Percentiles rank a stretch among this genome's conserved stretches.
These are phyloP conservation scores for Paecilomyces fulvus DNA, from an alignment of 2,329 filamentous ascomycete genomes.

Conservation along the genomic window DNA sequence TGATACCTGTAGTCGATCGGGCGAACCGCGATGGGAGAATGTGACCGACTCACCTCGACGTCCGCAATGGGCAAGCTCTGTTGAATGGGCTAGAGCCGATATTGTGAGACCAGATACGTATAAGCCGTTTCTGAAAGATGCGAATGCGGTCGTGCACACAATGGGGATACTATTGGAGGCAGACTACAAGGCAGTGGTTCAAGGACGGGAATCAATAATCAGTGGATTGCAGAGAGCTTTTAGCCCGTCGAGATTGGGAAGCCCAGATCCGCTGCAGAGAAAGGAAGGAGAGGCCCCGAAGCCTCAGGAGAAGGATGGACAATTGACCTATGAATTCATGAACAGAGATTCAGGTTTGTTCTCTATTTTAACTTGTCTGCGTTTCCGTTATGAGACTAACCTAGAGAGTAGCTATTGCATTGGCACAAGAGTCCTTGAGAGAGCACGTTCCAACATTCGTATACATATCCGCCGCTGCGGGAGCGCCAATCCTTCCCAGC, in stretches of 20 bases:
- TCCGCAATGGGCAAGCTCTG: slow-evolving; percentile 71
- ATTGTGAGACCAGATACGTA: slow-evolving; percentile 78
- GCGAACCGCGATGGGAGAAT: slow-evolving; percentile 74
- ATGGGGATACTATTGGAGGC: slow-evolving; percentile 96
- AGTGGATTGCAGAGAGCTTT: slow-evolving; percentile 73
- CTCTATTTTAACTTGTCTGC: not conserved
- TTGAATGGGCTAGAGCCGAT: slow-evolving; percentile 83
- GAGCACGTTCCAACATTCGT: slow-evolving; percentile 63
- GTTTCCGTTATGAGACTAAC: not conserved
- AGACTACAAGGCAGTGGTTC: slow-evolving; percentile 90
- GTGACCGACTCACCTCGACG: slow-evolving; percentile 63
- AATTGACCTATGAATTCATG: slow-evolving; percentile 94
- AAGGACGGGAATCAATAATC: slow-evolving; percentile 74
- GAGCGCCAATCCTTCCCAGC: slow-evolving; percentile 71
- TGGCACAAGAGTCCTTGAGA: slow-evolving; percentile 66
- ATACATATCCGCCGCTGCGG: slow-evolving; percentile 82
- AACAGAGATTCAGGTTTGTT: slow-evolving; percentile 66
- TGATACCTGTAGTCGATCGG: slow-evolving; percentile 62
- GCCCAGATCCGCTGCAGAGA: slow-evolving; percentile 63
- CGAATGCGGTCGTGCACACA: slow-evolving; percentile 81
- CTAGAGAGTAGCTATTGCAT: slow-evolving; percentile 56
- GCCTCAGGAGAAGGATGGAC: slow-evolving; percentile 58
- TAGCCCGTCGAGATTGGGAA: slow-evolving; percentile 51
- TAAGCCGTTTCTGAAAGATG: slow-evolving; percentile 62
- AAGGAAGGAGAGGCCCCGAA: slow-evolving; percentile 52